Evolutionary conservation across 805 yeast genomes (phyloP), one percentile per base, ranked within the genome.

Genomic region (Candida pseudoglaebosa): DNA sequence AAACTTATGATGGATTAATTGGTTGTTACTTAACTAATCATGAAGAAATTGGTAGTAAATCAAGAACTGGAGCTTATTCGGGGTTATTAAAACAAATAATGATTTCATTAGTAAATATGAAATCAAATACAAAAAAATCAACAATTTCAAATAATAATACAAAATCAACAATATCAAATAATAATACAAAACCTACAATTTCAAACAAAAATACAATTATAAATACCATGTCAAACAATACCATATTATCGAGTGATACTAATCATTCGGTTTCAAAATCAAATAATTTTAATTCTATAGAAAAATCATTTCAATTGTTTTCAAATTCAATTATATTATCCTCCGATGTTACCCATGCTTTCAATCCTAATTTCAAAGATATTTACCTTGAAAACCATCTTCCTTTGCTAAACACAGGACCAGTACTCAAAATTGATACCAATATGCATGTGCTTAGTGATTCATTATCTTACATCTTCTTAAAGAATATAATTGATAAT

Each of bases 321-420:
- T 40, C 67, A 20, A 65, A 64, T 41, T 56, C 69, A 10, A 37
- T 66, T 3, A 36, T 66, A 13, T 44, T 68, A 15, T 67, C 73
- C 3, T 67, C 71, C 2, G 74, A 68, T 44, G 72, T 67, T 6
- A 68, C 73, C 3, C 74, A 67, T 43, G 62, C 64, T 4, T 42
- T 68, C 31, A 68, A 68, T 45, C 73, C 73, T 8, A 67, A 67
- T 46, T 68, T 67, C 45, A 41, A 47, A 15, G 43, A 48, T 13
- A 60, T 47, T 0, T 65, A 67, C 42, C 48, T 67, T 32, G 53
- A 55, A 14, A 46, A 49, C 16, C 62, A 67, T 48, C 56, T 39
- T 29, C 73, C 73, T 2, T 36, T 63, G 8, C 71, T 67, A 15
- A 68, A 68, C 42, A 54, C 43, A 2, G 73, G 73, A 1, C 54